Evolutionary conservation across 495 filamentous ascomycete species (phyloP), one percentile per base, ranked within the genome.

Genomic region (Aspergillus panamensis): DNA sequence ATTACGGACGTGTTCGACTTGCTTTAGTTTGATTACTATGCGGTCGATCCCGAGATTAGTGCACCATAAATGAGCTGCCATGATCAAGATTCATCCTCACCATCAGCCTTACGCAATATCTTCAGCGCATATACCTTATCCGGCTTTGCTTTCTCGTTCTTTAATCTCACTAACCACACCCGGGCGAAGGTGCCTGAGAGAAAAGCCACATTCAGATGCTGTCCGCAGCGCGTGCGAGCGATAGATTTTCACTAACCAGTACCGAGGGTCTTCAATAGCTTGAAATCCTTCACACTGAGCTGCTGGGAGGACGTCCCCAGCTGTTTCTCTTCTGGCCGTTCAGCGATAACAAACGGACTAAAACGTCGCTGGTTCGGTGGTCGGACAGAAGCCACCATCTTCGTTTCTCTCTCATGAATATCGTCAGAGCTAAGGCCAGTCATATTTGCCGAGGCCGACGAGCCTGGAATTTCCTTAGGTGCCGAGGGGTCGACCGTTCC

Each of bases 1-100:
- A 71, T 96, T 94, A 62, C 90, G 88, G 57, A 97, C 92, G 78
- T 97, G 94, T 75, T 97, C 94, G 62, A 97, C 87, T 74, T 98
- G 94, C 80, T 98, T 97, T 60, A 97, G 78, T 62, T 90, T 90
- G 76, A 98, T 92, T 57, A 97, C 92, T 90, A 73, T 60, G 42
- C 39, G 14, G 48, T 52, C 29, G 16, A 7, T 19, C 29, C 13
- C 12, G 3, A 4, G 35, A 52, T 61, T 58, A 59, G 31, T 35
- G 7, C 21, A 31, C 7, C 17, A 60, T 54, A 66, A 63, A 52
- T 42, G 55, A 48, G 17, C 53, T 17, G 17, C 45, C 10, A 6
- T 20, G 6, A 20, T 19, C 8, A 49, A 54, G 19, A 48, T 14
- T 21, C 25, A 31, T 30, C 42, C 77, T 68, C 73, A 87, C 80